Conservation (phyloP, 2,329 filamentous ascomycete species). For the Phialophora chinensis region DNA sequence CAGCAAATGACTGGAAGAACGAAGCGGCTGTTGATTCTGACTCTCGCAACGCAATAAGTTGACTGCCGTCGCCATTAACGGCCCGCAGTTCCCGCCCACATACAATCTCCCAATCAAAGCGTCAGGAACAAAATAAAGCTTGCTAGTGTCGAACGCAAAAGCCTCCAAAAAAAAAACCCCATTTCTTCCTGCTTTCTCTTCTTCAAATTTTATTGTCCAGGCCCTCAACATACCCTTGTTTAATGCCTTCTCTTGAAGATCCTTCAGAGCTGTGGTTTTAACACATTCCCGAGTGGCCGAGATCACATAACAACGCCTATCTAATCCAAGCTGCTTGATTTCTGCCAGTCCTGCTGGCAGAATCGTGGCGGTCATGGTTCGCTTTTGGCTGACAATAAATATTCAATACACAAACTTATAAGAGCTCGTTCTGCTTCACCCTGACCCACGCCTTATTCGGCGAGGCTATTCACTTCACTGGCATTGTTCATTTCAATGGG, state of each 20-base stretch:
- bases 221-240: conserved; percentile 36
- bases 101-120: neutral
- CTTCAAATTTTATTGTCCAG: conserved; percentile 30
- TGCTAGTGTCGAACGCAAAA: conserved; percentile 6
- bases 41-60: no score
- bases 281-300: conserved; percentile 36
- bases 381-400: conserved; percentile 35
- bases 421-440: conserved; percentile 3
- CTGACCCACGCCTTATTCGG: neutral
- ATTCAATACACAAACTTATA: neutral
- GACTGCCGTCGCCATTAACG: no score
- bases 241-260: conserved; percentile 25
- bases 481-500: neutral
- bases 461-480: neutral
- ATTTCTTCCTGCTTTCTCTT: conserved; percentile 11
- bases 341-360: conserved; percentile 5
- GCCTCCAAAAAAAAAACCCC: neutral
- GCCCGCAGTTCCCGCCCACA: neutral
- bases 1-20: neutral
- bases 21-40: neutral
- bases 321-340: conserved; percentile 32
- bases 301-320: conserved; percentile 28
- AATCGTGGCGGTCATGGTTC: conserved; percentile 33
- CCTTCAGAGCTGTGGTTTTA: conserved; percentile 24
- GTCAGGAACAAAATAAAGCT: neutral